Evolutionary conservation across 345 rosid genomes (phyloP).

Genomic region (Geranium brycei): DNA sequence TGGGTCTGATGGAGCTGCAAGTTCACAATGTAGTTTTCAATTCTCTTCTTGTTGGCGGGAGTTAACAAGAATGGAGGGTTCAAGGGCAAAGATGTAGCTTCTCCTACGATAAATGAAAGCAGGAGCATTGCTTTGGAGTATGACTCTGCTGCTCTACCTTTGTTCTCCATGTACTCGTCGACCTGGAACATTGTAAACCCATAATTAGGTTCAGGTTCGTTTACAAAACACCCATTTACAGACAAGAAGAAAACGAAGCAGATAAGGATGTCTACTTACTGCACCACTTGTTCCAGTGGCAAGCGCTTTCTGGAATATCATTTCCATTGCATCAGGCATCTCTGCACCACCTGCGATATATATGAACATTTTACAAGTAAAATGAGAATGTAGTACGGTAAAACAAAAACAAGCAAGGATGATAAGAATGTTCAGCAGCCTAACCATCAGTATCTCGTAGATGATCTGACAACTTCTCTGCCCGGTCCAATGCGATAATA

Average conservation of each 20-base stretch:
- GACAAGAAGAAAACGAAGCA: constrained; percentile 1
- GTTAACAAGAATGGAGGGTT: constrained; percentile 44
- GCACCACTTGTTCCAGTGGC: constrained; percentile 48
- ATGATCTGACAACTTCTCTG: constrained; percentile 44
- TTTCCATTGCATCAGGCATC: constrained; percentile 79
- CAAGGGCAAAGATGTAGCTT: constrained; percentile 47
- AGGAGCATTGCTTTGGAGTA: constrained; percentile 61
- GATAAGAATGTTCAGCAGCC: constrained; percentile 5
- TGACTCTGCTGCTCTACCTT: constrained; percentile 30
- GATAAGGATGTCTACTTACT: constrained; percentile 24
- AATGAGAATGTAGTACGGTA: constrained; percentile 7
- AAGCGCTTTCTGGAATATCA: constrained; percentile 47
- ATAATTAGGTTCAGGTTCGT: background rate
- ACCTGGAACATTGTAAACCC: constrained; percentile 25
- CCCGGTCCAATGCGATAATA: constrained; percentile 37
- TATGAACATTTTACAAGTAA: constrained; percentile 7
- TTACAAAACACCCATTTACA: background rate
- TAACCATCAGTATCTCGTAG: constrained; percentile 42
- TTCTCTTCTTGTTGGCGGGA: constrained; percentile 34
- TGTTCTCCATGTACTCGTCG: constrained; percentile 50
- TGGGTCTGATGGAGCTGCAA: constrained; percentile 43
- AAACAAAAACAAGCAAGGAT: constrained; percentile 3
- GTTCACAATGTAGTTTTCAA: constrained; percentile 39
- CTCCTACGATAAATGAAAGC: constrained; percentile 48
- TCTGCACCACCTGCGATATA: constrained; percentile 38